These are phyloP conservation scores for Graphilbum sp. DNA, from an alignment of 2,329 filamentous ascomycete species.

Conservation along the genomic window DNA sequence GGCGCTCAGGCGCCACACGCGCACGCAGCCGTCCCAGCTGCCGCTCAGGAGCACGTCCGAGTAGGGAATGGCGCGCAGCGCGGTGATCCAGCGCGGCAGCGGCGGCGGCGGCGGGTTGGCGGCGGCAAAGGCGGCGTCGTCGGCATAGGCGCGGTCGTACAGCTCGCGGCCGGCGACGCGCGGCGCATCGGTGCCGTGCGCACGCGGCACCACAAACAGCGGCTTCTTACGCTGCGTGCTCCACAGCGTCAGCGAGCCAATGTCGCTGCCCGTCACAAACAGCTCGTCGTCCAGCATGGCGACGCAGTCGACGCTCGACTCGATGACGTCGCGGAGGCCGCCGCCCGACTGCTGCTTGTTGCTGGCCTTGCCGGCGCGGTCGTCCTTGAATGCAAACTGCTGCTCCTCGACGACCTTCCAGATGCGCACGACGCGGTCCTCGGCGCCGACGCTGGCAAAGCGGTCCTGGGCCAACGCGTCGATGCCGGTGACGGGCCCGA, in stretches of 20 bases:
- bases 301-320: conserved; percentile 84
- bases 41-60: conserved; percentile 81
- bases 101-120: conserved; percentile 44
- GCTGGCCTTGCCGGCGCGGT: conserved; percentile 30
- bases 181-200: conserved; percentile 70
- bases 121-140: conserved; percentile 62
- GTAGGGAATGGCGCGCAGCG: conserved; percentile 71
- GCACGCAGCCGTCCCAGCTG: conserved; percentile 82
- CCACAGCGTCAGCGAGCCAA: conserved; percentile 76
- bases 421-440: conserved; percentile 78
- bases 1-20: conserved; percentile 69
- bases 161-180: conserved; percentile 40
- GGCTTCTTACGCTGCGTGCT: conserved; percentile 89
- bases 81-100: conserved; percentile 78
- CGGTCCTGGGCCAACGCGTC: conserved; percentile 72
- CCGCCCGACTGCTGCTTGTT: no score
- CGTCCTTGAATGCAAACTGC: conserved; percentile 86
- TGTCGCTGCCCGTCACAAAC: conserved; percentile 89
- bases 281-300: conserved; percentile 76
- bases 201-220: conserved; percentile 59
- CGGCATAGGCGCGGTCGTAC: conserved; percentile 24
- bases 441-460: conserved; percentile 76
- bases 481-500: conserved; percentile 76
- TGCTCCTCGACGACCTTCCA: conserved; percentile 97
- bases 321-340: conserved; percentile 27